Conservation (phyloP, 768 basidiomycete genomes). For the Boletus sensibilis region DNA sequence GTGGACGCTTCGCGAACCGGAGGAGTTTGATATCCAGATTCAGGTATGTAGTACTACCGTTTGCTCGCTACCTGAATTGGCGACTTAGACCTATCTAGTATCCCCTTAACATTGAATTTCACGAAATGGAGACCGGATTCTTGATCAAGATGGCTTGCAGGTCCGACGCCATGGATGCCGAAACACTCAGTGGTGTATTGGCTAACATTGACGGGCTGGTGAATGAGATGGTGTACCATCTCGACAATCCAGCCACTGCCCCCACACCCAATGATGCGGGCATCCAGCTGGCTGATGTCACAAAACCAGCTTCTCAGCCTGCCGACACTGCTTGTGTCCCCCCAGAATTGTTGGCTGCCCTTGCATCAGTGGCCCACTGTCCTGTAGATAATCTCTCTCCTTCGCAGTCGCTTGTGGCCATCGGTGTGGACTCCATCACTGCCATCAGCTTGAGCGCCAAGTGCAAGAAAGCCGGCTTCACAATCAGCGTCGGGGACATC, state of each 20-base stretch:
- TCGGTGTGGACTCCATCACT: conserved; percentile 52
- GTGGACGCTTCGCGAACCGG: conserved; percentile 24
- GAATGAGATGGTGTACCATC: conserved; percentile 19
- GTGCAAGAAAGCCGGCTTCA: conserved; percentile 38
- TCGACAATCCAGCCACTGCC: conserved; percentile 12
- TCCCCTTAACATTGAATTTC: conserved; percentile 43
- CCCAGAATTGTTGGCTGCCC: conserved; percentile 2
- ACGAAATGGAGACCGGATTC: conserved; percentile 33
- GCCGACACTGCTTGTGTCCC: conserved; percentile 4
- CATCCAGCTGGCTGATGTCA: neutral
- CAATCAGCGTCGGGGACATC: conserved; percentile 38
- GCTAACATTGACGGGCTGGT: conserved; percentile 22
- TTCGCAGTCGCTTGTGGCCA: conserved; percentile 37
- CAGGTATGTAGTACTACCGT: conserved; percentile 30
- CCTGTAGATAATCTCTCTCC: conserved; percentile 31
- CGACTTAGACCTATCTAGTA: conserved; percentile 33
- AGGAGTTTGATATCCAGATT: conserved; percentile 16
- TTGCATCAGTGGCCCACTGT: conserved; percentile 25
- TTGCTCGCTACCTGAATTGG: neutral
- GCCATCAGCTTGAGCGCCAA: conserved; percentile 45
- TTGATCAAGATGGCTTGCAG: conserved; percentile 38
- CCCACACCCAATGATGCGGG: neutral
- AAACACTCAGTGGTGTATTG: conserved; percentile 19
- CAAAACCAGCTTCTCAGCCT: neutral
- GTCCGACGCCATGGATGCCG: conserved; percentile 27